Conservation (phyloP, 2,329 filamentous ascomycete species). For the Penicillium glabrum region DNA sequence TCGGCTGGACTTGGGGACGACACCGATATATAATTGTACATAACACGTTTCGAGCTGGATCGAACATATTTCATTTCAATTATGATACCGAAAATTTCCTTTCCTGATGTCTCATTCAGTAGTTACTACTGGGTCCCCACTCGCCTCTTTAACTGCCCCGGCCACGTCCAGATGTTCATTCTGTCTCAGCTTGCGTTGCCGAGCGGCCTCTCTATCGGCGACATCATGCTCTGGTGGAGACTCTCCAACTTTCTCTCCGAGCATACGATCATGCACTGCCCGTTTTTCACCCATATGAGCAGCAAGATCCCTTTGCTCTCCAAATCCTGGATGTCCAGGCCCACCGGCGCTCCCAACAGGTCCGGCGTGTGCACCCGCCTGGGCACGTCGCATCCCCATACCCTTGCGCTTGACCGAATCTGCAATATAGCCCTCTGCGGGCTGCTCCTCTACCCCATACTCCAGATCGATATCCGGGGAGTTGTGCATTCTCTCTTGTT, state of each 20-base stretch:
- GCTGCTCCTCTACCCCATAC: slow-evolving; percentile 39
- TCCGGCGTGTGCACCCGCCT: slow-evolving; percentile 37
- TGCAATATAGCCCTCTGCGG: slow-evolving; percentile 36
- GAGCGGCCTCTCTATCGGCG: slow-evolving; percentile 25
- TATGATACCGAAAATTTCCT: background rate
- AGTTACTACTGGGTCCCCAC: slow-evolving; percentile 27
- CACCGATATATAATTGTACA: slow-evolving; percentile 25
- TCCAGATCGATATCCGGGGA: slow-evolving; percentile 31
- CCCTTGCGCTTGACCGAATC: slow-evolving; percentile 28
- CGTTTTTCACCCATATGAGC: slow-evolving; percentile 36
- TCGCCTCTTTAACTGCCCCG: slow-evolving; percentile 26
- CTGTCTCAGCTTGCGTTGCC: slow-evolving; percentile 27
- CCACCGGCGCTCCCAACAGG: slow-evolving; percentile 31
- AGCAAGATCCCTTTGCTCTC: slow-evolving; percentile 31
- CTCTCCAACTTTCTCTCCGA: slow-evolving; percentile 27
- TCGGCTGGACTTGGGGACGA: slow-evolving; percentile 40
- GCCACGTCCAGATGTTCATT: slow-evolving; percentile 31
- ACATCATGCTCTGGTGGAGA: slow-evolving; percentile 21
- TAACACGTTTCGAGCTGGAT: background rate
- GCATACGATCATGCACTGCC: slow-evolving; percentile 33
- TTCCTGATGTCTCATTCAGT: background rate
- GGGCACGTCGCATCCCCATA: slow-evolving; percentile 21
- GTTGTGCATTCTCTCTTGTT: slow-evolving; percentile 16
- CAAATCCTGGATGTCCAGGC: slow-evolving; percentile 31
- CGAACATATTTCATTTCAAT: background rate